A percentile compares a stretch with the other conserved stretches of the same genome.
Conservation (phyloP, 371 early-diverging fungal species). For the Parasitella parasitica region DNA sequence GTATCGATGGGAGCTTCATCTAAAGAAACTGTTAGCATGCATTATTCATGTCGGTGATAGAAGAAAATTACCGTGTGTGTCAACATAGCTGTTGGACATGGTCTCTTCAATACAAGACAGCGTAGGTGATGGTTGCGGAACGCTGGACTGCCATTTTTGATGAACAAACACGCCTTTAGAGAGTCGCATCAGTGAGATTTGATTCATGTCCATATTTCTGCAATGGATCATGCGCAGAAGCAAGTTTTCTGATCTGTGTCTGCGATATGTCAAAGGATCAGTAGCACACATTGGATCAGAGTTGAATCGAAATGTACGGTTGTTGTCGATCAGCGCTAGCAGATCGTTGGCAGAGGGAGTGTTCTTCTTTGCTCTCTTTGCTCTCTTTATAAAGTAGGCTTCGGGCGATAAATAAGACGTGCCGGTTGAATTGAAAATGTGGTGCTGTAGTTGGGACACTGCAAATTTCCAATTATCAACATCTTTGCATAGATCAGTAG, state of each 20-base stretch:
- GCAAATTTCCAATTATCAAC: conserved; percentile 6
- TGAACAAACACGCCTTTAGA: conserved; percentile 46
- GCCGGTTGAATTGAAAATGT: conserved; percentile 35
- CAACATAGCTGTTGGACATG: neutral
- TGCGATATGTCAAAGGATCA: conserved; percentile 25
- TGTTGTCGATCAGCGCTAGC: neutral
- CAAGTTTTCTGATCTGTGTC: conserved; percentile 37
- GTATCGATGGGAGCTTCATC: conserved; percentile 30
- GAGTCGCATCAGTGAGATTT: conserved; percentile 29
- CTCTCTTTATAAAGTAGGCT: conserved; percentile 11
- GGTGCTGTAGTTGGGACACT: conserved; percentile 20
- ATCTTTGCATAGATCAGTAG: neutral
- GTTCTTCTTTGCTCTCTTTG: conserved; percentile 1
- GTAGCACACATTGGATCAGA: neutral
- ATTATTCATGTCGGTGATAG: neutral
- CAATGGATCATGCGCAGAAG: conserved; percentile 35
- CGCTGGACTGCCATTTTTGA: conserved; percentile 33
- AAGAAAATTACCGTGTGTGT: conserved; percentile 8
- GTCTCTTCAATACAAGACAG: conserved; percentile 21
- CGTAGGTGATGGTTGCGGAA: conserved; percentile 25
- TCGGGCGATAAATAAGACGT: conserved; percentile 26
- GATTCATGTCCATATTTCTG: conserved; percentile 11
- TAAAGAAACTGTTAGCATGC: neutral
- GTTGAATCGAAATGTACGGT: neutral
- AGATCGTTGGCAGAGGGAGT: neutral